A percentile compares a stretch with the other conserved stretches of the same genome.
Conservation (phyloP, 225 moss, liverwort and hornwort genomes). For the Marchantia paleacea region DNA sequence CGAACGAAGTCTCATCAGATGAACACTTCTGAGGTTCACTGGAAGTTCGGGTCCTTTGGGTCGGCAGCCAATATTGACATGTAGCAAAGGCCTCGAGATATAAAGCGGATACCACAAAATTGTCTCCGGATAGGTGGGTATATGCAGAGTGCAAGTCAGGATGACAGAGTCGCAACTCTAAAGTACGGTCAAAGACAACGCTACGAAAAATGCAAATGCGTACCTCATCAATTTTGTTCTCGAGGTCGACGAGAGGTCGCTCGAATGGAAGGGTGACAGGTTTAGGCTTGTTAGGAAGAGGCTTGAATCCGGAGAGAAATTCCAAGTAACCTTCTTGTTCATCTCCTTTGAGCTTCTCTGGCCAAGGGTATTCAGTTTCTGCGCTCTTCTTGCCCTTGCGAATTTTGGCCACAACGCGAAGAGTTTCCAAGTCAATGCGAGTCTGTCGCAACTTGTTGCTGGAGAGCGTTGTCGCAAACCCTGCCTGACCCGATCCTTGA, state of each 20-base stretch:
- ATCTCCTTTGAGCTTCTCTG: conserved; percentile 82
- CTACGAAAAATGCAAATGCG: background rate
- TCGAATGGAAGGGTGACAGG: conserved; percentile 85
- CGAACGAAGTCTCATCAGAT: background rate
- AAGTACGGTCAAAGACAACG: background rate
- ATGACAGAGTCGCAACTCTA: background rate
- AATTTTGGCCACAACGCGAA: conserved; percentile 62
- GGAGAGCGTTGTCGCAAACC: conserved; percentile 28
- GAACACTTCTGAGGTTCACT: background rate
- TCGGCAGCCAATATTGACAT: background rate
- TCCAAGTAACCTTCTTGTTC: conserved; percentile 64
- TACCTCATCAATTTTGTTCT: conserved; percentile 94
- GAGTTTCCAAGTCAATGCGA: background rate
- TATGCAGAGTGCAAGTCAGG: background rate
- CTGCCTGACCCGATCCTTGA: conserved; percentile 41
- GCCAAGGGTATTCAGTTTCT: conserved; percentile 95
- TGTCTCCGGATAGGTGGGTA: background rate
- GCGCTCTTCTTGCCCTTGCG: conserved; percentile 90
- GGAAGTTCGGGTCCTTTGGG: background rate
- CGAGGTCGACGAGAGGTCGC: conserved; percentile 82
- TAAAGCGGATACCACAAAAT: background rate
- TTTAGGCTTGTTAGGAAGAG: conserved; percentile 76
- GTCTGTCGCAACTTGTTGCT: conserved; percentile 7
- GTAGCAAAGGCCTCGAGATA: background rate
- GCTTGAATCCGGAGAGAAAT: conserved; percentile 84